Conservation (phyloP, 495 filamentous ascomycete species). For the Ascobolus immersus region DNA sequence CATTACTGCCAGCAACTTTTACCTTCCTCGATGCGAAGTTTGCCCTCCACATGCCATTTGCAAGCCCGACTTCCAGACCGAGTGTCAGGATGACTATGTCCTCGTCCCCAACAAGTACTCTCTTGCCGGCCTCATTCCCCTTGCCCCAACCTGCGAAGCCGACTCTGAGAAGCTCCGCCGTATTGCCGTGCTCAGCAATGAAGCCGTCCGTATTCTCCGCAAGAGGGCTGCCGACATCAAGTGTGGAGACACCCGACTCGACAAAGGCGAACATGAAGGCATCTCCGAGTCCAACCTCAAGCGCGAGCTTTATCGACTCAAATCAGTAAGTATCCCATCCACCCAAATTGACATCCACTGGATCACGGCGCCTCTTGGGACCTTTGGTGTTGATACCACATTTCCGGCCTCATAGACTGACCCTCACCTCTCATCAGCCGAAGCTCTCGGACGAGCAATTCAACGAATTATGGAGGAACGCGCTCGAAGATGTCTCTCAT, state of each 20-base stretch:
- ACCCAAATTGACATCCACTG: too few relatives aligned
- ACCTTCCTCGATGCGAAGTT: constrained; percentile 69
- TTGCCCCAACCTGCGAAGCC: constrained; percentile 82
- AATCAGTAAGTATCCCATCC: constrained; percentile 18
- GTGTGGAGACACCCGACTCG: constrained; percentile 36
- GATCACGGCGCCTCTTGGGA: constrained; percentile 10
- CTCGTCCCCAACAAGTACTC: constrained; percentile 63
- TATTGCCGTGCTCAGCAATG: constrained; percentile 66
- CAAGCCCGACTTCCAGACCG: constrained; percentile 44
- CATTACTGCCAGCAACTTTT: constrained; percentile 14
- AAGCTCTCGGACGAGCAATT: constrained; percentile 44
- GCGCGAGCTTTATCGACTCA: constrained; percentile 17
- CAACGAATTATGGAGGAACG: constrained; percentile 68
- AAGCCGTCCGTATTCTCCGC: constrained; percentile 64
- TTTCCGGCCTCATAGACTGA: too few relatives aligned
- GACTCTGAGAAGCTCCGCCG: constrained; percentile 77
- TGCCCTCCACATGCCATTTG: constrained; percentile 84
- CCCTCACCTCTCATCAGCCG: too few relatives aligned
- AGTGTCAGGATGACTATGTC: constrained; percentile 70
- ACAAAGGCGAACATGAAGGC: constrained; percentile 8
- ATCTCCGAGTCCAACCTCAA: constrained; percentile 16
- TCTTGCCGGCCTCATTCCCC: constrained; percentile 51
- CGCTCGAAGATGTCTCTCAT: constrained; percentile 57
- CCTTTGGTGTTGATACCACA: constrained; percentile 13
- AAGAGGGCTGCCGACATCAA: constrained; percentile 71